Base-by-base conservation (phyloP, 1,139 yeast genomes). In the Candida smagusa region DNA sequence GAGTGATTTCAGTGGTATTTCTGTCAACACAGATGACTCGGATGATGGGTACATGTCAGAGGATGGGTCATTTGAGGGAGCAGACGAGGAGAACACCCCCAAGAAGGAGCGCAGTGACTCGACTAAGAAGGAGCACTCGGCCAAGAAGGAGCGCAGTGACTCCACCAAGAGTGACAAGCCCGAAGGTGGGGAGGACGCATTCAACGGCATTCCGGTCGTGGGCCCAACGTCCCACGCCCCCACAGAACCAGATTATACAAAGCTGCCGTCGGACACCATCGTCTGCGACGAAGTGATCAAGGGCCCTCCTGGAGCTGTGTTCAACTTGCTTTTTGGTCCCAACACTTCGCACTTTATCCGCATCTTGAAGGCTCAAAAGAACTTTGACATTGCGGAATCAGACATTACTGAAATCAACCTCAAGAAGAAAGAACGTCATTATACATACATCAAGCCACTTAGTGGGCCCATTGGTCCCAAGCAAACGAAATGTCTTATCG, bases 381-480 rank as follows among this genome's bases (percentile, higher is more conserved):
- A 87, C 59, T 68, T 73, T 40, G 87, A 86, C 39, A 72, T 90
- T 9, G 63, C 77, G 7, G 79, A 68, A 37, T 50, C 51, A 4
- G 59, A 71, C 2, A 72, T 89, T 37, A 72, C 81, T 1, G 56
- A 48, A 7, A 44, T 72, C 22, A 47, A 54, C 7, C 45, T 50
- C 6, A 53, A 54, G 22, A 53, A 52, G 7, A 63, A 60, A 33
- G 62, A 60, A 35, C 74, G 99, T 44, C 67, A 71, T 30, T 90
- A 83, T 55, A 71, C 74, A 4, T 94, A 90, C 57, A 73, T 70
- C 33, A 90, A 90, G 58, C 97, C 96, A 3, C 68, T 94, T 43
- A 69, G 72, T 41, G 90, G 84, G 1, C 79, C 96, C 0, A 79
- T 94, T 41, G 98, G 98, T 0, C 98, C 98, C 6, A 92, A 90